Base-by-base conservation (phyloP, 352 stramenopile genomes). In the Pythium graminicola region DNA sequence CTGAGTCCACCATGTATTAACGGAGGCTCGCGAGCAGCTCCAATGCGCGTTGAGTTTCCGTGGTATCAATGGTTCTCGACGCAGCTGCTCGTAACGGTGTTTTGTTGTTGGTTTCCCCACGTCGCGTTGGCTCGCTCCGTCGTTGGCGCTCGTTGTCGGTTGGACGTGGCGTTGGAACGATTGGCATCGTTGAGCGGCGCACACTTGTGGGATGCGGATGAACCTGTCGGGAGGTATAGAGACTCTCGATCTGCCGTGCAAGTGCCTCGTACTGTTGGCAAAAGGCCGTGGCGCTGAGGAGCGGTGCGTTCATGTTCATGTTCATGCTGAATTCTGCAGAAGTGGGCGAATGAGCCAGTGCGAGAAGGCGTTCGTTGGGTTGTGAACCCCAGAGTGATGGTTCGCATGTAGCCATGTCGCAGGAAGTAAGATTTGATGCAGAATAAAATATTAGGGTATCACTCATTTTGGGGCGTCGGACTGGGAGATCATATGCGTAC, bases 201-300 rank as follows among this genome's bases (percentile, higher is more conserved):
- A n/a, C n/a, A n/a, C n/a, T n/a, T n/a, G n/a, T n/a, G n/a, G n/a
- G n/a, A n/a, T n/a, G 16, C 8, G 49, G 49, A 19, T 44, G 49
- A n/a, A 56, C 26, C 17, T 46, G 49, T 14, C 49, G 49, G 16
- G 49, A 56, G 49, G 43, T 23, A n/a, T 14, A 40, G 49, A 48
- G 23, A 6, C 19, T 27, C 38, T 56, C 24, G 26, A 56, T 4
- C 26, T 56, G 49, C 27, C 49, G 23, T 8, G 49, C 49, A 19
- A 56, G 49, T 39, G 28, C 49, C 4, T 47, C 36, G 38, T 48
- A 56, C 10, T 48, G 39, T 27, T 56, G 36, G 49, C 49, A 56
- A 28, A 56, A 56, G 49, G 19, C 36, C 2, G 36, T 26, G 26
- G 36, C 49, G 36, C 28, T 56, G 6, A 48, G 16, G 24, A 56